Conservation (phyloP, 2,329 filamentous ascomycete genomes). For the Epichloe gansuensis region DNA sequence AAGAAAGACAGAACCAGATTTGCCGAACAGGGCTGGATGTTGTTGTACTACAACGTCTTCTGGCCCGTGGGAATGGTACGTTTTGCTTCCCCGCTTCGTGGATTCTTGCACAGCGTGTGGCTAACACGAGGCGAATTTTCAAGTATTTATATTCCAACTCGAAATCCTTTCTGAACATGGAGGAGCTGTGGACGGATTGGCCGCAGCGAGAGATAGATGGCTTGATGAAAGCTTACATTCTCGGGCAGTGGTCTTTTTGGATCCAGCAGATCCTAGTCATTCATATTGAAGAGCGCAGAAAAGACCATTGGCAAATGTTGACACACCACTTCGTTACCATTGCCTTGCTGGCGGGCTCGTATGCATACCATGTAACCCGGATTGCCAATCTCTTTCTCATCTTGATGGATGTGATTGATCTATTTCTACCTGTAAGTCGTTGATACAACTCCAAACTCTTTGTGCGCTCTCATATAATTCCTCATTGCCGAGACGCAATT, state of each 20-base stretch:
- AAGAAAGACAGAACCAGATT: slow-evolving; percentile 69
- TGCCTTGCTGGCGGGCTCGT: slow-evolving; percentile 66
- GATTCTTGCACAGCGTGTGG: not conserved
- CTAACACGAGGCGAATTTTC: not conserved
- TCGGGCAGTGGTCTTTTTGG: slow-evolving; percentile 87
- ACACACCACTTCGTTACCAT: slow-evolving; percentile 88
- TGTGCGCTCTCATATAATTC: slow-evolving; percentile 1
- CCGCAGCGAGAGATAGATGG: slow-evolving; percentile 64
- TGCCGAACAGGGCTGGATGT: slow-evolving; percentile 85
- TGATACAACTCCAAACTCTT: not conserved
- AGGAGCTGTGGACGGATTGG: slow-evolving; percentile 74
- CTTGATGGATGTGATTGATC: slow-evolving; percentile 87
- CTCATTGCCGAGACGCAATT: too few species aligned
- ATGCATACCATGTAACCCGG: slow-evolving; percentile 75
- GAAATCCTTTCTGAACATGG: slow-evolving; percentile 64
- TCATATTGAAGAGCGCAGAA: slow-evolving; percentile 85
- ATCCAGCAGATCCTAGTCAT: slow-evolving; percentile 89
- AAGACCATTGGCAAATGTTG: slow-evolving; percentile 95
- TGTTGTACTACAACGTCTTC: slow-evolving; percentile 69
- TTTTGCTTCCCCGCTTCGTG: slow-evolving; percentile 5
- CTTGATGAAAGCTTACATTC: slow-evolving; percentile 76
- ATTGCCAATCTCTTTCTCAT: slow-evolving; percentile 83
- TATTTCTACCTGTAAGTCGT: slow-evolving; percentile 61
- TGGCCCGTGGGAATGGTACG: slow-evolving; percentile 76
- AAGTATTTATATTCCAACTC: slow-evolving; percentile 74